Evolutionary conservation across 2,329 filamentous ascomycete genomes (phyloP).

Genomic region (Fusarium tjaetaba): DNA sequence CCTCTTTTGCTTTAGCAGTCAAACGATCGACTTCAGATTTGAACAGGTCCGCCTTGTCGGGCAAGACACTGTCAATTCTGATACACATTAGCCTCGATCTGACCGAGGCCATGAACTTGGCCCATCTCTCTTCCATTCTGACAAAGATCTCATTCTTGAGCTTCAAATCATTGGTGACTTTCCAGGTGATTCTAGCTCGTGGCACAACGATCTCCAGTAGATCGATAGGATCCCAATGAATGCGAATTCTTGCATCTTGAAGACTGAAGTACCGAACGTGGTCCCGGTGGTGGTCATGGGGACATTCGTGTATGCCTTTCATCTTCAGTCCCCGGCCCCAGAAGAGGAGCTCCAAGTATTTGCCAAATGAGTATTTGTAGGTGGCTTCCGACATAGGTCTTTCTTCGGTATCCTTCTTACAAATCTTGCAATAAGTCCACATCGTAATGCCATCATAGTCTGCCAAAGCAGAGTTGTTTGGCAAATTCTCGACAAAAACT

Average conservation of each 20-base stretch:
- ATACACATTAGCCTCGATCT: constrained; percentile 86
- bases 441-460: constrained; percentile 80
- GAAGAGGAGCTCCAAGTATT: constrained; percentile 97
- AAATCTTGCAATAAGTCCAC: constrained; percentile 97
- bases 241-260: constrained; percentile 83
- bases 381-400: constrained; percentile 92
- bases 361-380: constrained; percentile 98
- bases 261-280: constrained; percentile 94
- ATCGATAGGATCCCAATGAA: constrained; percentile 93
- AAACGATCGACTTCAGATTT: constrained; percentile 82
- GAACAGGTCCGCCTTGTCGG: constrained; percentile 86
- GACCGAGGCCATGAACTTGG: constrained; percentile 88
- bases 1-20: constrained; percentile 82
- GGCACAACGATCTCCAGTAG: constrained; percentile 95
- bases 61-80: constrained; percentile 88
- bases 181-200: constrained; percentile 91
- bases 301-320: constrained; percentile 75
- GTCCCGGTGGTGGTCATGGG: constrained; percentile 91
- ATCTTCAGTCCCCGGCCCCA: constrained; percentile 88
- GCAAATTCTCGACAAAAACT: constrained; percentile 77
- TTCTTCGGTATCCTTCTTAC: constrained; percentile 88
- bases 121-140: constrained; percentile 83
- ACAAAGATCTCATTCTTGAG: constrained; percentile 92
- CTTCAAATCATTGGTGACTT: constrained; percentile 91
- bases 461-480: constrained; percentile 54